phyloP scores from a whole-genome alignment of 2,329 filamentous ascomycete species.

The Alternaria conjuncta region DNA sequence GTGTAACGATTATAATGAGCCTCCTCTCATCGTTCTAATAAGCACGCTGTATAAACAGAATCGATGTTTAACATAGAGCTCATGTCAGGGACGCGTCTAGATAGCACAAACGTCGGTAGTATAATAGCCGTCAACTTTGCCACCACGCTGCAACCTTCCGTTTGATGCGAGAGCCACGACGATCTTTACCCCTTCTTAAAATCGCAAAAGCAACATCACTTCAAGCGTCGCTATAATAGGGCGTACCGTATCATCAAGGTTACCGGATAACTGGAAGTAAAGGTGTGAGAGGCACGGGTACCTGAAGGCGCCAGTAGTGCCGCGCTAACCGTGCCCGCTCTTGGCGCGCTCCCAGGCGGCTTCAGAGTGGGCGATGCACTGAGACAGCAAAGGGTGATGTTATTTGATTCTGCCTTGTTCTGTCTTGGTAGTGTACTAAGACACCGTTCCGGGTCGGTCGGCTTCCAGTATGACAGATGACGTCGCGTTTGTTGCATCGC shows the following conservation, averaged over 20 bases:
- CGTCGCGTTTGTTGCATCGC: not conserved
- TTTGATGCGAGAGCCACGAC: not conserved
- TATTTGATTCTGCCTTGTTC: not conserved
- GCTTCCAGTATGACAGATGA: not conserved
- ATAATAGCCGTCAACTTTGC: no score
- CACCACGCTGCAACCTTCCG: no score
- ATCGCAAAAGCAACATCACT: not conserved
- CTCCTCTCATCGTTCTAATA: no score
- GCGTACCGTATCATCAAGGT: not conserved
- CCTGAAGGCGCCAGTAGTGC: not conserved
- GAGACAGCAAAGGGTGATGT: not conserved
- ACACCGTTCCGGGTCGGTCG: not conserved
- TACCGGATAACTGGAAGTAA: not conserved
- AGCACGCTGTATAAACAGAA: no score
- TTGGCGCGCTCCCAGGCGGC: not conserved
- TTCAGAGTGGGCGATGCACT: not conserved
- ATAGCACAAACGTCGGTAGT: no score
- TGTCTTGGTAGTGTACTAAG: not conserved
- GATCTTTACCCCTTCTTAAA: not conserved
- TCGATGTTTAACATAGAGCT: no score
- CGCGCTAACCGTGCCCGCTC: not conserved
- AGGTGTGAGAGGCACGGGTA: not conserved
- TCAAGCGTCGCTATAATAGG: not conserved
- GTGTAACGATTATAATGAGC: no score
- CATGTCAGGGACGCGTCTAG: no score